Conservation (phyloP, 176 grass and related monocot species). For the Bolboschoenus planiculmis region DNA sequence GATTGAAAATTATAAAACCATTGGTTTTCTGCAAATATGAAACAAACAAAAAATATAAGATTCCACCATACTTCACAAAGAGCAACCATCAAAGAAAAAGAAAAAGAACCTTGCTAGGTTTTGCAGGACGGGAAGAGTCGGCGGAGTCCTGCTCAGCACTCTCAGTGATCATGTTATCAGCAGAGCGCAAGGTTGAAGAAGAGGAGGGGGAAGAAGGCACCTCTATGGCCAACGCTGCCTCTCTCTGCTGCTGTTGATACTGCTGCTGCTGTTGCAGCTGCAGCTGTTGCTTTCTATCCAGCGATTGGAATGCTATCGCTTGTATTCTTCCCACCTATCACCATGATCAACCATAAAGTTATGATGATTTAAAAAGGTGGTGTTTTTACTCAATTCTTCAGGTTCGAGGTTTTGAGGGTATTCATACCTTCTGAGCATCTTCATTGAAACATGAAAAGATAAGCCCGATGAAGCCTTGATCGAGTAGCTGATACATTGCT, state of each 20-base stretch:
- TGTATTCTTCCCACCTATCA: constrained; percentile 77
- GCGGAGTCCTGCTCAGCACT: constrained; percentile 10
- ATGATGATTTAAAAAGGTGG: constrained; percentile 1
- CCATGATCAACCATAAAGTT: constrained; percentile 25
- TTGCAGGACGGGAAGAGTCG: neutral
- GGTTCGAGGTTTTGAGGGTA: neutral
- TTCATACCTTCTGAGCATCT: constrained; percentile 72
- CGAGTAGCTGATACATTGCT: constrained; percentile 87
- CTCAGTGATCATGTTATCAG: constrained; percentile 13
- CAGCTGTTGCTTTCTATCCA: constrained; percentile 40
- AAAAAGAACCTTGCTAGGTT: neutral
- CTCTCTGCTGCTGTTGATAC: constrained; percentile 25
- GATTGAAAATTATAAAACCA: neutral
- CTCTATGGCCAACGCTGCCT: constrained; percentile 52
- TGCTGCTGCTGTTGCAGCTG: constrained; percentile 24
- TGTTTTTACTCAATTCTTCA: neutral
- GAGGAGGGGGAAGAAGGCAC: constrained; percentile 45
- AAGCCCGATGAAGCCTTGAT: constrained; percentile 73
- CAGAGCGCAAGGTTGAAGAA: neutral
- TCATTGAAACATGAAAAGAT: constrained; percentile 97
- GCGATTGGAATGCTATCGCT: constrained; percentile 90
- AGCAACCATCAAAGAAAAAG: neutral
- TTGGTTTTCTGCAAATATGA: neutral
- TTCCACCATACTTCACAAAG: neutral
- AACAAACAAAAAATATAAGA: neutral